phyloP scores from a whole-genome alignment of 2,329 filamentous ascomycete genomes.

The Achaetomium macrosporum region DNA sequence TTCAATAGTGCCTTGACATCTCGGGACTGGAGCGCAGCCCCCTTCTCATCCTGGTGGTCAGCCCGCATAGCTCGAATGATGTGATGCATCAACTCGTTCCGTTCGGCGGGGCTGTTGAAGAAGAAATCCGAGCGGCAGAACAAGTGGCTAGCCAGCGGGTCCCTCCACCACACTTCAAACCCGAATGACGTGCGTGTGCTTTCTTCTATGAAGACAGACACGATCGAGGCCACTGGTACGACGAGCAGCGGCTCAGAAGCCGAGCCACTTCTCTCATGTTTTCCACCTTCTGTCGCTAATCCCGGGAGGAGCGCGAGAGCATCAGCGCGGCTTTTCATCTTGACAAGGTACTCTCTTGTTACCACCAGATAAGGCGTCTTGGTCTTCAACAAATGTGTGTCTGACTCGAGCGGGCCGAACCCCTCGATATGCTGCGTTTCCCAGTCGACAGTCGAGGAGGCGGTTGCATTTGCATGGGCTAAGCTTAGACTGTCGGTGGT shows the following conservation, averaged over 20 bases:
- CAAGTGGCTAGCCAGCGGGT: conserved; percentile 35
- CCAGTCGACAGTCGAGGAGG: conserved; percentile 31
- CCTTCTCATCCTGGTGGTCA: conserved; percentile 20
- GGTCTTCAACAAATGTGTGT: conserved; percentile 39
- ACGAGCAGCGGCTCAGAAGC: conserved; percentile 33
- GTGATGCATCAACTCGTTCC: conserved; percentile 45
- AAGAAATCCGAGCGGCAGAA: conserved; percentile 45
- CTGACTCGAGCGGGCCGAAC: conserved; percentile 44
- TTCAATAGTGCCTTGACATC: conserved; percentile 44
- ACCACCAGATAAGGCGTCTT: conserved; percentile 49
- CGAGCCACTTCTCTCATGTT: conserved; percentile 27
- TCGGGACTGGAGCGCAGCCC: conserved; percentile 36
- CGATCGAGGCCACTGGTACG: conserved; percentile 45
- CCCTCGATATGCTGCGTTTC: conserved; percentile 28
- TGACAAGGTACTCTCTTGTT: conserved; percentile 45
- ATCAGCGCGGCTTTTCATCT: conserved; percentile 43
- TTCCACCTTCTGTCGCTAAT: conserved; percentile 26
- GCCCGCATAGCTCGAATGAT: conserved; percentile 36
- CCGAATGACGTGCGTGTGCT: conserved; percentile 44
- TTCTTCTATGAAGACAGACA: conserved; percentile 49
- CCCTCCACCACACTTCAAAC: conserved; percentile 53
- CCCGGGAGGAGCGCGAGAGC: conserved; percentile 44
- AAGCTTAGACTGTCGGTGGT: conserved; percentile 25
- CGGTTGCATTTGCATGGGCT: conserved; percentile 12
- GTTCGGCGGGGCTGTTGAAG: conserved; percentile 43